A percentile compares a stretch with the other conserved stretches of the same genome.
These are phyloP conservation scores for Carex parvula DNA, from an alignment of 176 grass and related monocot genomes.

Conservation along the genomic window DNA sequence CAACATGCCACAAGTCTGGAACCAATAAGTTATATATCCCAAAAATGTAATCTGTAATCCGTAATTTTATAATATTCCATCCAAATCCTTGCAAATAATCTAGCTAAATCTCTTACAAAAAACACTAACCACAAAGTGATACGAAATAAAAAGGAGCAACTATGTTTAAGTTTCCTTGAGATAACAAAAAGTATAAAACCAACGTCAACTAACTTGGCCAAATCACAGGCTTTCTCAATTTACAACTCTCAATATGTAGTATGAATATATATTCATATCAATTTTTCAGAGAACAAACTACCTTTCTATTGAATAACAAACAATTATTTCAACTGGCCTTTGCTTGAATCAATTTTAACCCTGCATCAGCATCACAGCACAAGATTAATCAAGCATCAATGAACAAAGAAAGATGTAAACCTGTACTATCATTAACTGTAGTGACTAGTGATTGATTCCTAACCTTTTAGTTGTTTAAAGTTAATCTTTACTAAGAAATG, in stretches of 20 bases:
- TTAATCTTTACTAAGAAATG: background rate
- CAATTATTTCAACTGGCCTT: constrained; percentile 2
- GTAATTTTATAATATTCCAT: constrained; percentile 1
- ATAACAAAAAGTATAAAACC: background rate
- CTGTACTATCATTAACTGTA: background rate
- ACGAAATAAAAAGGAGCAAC: constrained; percentile 1
- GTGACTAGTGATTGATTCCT: background rate
- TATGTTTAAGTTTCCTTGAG: background rate
- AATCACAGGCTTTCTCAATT: constrained; percentile 11
- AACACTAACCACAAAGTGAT: background rate
- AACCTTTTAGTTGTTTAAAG: background rate
- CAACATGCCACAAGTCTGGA: background rate
- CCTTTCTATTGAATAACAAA: background rate
- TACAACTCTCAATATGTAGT: background rate
- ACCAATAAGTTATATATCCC: background rate
- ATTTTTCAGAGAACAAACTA: constrained; percentile 4
- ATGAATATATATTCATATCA: constrained; percentile 1
- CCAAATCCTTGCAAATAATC: constrained; percentile 13
- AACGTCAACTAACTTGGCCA: background rate
- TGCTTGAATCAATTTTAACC: background rate
- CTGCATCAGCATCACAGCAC: constrained; percentile 7
- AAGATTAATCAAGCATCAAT: background rate
- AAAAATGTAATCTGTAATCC: background rate
- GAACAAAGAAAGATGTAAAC: background rate
- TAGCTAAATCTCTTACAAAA: constrained; percentile 5